A percentile compares a stretch with the other conserved stretches of the same genome.
These are phyloP conservation scores for Hypoxylon cercidicola DNA, from an alignment of 495 filamentous ascomycete genomes.

Conservation along the genomic window DNA sequence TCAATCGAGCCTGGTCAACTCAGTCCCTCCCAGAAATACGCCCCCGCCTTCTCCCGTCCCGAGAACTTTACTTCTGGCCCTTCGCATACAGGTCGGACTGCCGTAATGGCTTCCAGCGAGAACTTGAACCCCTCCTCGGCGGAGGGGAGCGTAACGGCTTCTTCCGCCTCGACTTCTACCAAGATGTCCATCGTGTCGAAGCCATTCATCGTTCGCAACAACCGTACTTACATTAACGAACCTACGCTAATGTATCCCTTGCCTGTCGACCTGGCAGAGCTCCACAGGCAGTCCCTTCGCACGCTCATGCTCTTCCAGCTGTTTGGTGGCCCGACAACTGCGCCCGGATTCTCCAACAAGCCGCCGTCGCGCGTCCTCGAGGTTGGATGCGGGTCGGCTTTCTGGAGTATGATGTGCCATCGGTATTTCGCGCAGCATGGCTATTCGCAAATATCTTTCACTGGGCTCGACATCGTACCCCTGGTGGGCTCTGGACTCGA, in stretches of 20 bases:
- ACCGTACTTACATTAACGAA: constrained; percentile 84
- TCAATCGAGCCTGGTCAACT: constrained; percentile 41
- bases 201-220: constrained; percentile 77
- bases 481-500: constrained; percentile 71
- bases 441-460: constrained; percentile 71
- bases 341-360: constrained; percentile 68
- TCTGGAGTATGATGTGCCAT: constrained; percentile 90
- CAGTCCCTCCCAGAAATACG: constrained; percentile 37
- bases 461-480: constrained; percentile 84
- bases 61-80: constrained; percentile 51
- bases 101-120: constrained; percentile 43
- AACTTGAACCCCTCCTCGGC: constrained; percentile 34
- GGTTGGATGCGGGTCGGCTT: constrained; percentile 85
- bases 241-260: constrained; percentile 79
- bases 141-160: constrained; percentile 42
- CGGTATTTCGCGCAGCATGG: constrained; percentile 74
- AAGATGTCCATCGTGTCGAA: constrained; percentile 49
- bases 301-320: constrained; percentile 84
- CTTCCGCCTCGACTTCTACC: constrained; percentile 39
- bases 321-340: constrained; percentile 82
- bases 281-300: constrained; percentile 86
- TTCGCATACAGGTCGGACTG: constrained; percentile 34
- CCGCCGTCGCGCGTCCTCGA: constrained; percentile 85
- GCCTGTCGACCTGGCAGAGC: constrained; percentile 86
- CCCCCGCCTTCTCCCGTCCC: constrained; percentile 42